phyloP scores from a whole-genome alignment of 352 stramenopile species.

The Globisporangium cylindrosporum region DNA sequence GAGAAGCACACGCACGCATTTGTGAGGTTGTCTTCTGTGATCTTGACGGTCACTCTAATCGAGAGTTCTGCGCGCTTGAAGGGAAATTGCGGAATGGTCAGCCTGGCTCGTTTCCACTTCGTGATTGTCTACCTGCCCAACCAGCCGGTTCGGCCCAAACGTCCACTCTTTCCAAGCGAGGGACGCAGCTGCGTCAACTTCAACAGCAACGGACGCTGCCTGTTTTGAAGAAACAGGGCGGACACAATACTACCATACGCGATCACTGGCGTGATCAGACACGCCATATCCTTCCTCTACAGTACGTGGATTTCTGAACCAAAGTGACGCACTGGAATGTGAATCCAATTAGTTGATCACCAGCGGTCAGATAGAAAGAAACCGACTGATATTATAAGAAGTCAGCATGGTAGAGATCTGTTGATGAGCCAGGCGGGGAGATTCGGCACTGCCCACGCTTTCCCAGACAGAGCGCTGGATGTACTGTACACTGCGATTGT shows the following conservation, averaged over 20 bases:
- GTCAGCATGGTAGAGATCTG: background rate
- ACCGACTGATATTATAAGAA: background rate
- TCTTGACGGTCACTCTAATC: background rate
- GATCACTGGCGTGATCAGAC: slow-evolving; percentile 1
- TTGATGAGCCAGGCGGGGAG: background rate
- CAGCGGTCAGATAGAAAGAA: background rate
- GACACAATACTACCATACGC: background rate
- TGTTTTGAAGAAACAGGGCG: slow-evolving; percentile 9
- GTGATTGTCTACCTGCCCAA: background rate
- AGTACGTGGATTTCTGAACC: background rate
- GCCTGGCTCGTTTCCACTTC: background rate
- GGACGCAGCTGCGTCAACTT: background rate
- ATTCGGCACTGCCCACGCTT: background rate
- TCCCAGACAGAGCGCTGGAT: background rate
- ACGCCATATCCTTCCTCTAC: slow-evolving; percentile 9
- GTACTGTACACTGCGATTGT: background rate
- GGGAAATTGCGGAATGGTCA: slow-evolving; percentile 12
- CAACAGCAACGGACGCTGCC: background rate
- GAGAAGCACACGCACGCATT: background rate
- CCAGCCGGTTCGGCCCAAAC: background rate
- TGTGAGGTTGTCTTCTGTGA: background rate
- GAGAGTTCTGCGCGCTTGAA: slow-evolving; percentile 6
- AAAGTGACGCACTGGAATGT: background rate
- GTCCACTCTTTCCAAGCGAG: background rate
- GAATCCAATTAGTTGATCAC: background rate